These are phyloP conservation scores for Malassezia psittaci DNA, from an alignment of 1,284 basidiomycete species.

Conservation along the genomic window DNA sequence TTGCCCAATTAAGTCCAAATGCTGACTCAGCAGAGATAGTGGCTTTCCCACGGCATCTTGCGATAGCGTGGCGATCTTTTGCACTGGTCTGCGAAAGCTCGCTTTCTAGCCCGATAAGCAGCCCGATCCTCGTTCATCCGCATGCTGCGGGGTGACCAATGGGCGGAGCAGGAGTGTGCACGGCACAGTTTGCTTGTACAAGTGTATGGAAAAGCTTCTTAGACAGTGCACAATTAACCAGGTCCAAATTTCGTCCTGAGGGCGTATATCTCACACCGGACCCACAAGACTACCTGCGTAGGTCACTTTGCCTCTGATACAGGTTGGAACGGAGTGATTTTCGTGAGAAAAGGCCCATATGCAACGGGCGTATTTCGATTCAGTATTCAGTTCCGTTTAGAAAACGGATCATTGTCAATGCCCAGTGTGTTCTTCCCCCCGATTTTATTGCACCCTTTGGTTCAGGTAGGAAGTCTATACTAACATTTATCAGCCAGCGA, in stretches of 20 bases:
- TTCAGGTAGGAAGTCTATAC: conserved; percentile 2
- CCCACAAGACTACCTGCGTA: conserved; percentile 10
- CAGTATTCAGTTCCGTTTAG: conserved; percentile 6
- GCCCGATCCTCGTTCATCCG: background rate
- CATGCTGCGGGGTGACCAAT: background rate
- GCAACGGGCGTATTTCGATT: conserved; percentile 15
- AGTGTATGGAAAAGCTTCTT: background rate
- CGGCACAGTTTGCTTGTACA: conserved; percentile 2
- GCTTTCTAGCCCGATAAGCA: no score
- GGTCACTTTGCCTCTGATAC: background rate
- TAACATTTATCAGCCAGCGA: background rate
- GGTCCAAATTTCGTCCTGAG: background rate
- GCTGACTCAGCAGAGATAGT: conserved; percentile 2
- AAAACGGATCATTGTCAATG: background rate
- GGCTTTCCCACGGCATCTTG: background rate
- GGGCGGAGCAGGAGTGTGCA: background rate
- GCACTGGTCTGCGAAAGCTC: no score
- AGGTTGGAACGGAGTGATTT: conserved; percentile 13
- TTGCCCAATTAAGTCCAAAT: background rate
- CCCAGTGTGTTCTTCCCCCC: conserved; percentile 13
- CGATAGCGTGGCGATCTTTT: background rate
- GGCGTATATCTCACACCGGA: conserved; percentile 14
- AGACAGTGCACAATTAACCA: background rate
- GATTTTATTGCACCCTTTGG: conserved; percentile 13
- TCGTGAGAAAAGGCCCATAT: conserved; percentile 7